phyloP scores from a whole-genome alignment of 805 yeast genomes.

The Wickerhamomyces bisporus region DNA sequence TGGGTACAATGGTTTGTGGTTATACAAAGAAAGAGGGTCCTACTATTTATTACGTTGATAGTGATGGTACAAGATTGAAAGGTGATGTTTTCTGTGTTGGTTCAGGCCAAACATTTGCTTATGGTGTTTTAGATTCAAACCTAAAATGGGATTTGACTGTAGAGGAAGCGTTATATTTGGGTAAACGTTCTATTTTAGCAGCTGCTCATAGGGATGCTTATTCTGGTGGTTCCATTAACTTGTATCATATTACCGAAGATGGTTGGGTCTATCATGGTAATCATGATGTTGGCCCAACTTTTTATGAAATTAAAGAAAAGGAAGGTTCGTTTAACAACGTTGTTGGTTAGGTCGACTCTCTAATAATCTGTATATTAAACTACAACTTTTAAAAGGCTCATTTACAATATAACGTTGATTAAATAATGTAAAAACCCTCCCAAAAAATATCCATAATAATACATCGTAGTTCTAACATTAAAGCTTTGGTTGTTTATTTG shows the following conservation, averaged over 20 bases:
- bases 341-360: slow-evolving; percentile 45
- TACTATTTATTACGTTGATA: slow-evolving; percentile 90
- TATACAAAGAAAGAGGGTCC: slow-evolving; percentile 95
- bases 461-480: background rate
- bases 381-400: no score
- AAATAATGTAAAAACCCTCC: background rate
- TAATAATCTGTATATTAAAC: slow-evolving; percentile 54
- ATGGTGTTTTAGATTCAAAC: slow-evolving; percentile 93
- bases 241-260: slow-evolving; percentile 85
- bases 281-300: slow-evolving; percentile 81
- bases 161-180: slow-evolving; percentile 90
- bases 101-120: slow-evolving; percentile 98
- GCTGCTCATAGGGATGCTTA: slow-evolving; percentile 98
- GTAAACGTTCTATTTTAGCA: slow-evolving; percentile 92
- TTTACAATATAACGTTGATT: background rate
- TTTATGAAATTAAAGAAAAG: slow-evolving; percentile 85
- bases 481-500: background rate
- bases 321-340: slow-evolving; percentile 84
- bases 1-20: slow-evolving; percentile 99
- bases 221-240: slow-evolving; percentile 94
- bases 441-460: background rate
- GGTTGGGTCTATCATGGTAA: slow-evolving; percentile 98
- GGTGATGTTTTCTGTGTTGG: slow-evolving; percentile 97
- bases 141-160: slow-evolving; percentile 87
- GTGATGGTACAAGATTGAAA: slow-evolving; percentile 92